A percentile compares a stretch with the other conserved stretches of the same genome.
These are phyloP conservation scores for Cladophialophora chaetospira DNA, from an alignment of 2,329 filamentous ascomycete species.

Conservation along the genomic window DNA sequence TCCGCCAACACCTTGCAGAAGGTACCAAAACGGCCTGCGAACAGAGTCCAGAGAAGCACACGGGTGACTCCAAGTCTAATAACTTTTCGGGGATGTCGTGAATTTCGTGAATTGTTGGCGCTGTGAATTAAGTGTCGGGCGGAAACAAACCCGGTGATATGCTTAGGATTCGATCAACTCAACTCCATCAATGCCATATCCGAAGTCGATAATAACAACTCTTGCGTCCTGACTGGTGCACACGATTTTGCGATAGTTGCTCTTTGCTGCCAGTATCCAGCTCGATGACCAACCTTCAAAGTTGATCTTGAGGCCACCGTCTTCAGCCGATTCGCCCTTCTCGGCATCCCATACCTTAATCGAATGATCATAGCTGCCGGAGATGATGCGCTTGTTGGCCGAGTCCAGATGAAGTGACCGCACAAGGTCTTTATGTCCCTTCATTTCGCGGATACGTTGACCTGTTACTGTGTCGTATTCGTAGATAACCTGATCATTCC, in stretches of 20 bases:
- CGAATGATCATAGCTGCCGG: slow-evolving; percentile 90
- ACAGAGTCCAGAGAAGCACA: background rate
- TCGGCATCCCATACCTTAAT: slow-evolving; percentile 93
- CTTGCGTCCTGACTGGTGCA: slow-evolving; percentile 93
- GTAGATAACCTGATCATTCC: slow-evolving; percentile 93
- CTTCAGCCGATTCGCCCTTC: slow-evolving; percentile 76
- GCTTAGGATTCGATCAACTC: slow-evolving; percentile 50
- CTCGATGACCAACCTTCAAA: slow-evolving; percentile 95
- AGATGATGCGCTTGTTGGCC: slow-evolving; percentile 80
- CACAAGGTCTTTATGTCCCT: slow-evolving; percentile 82
- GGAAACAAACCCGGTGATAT: background rate
- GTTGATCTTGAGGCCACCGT: slow-evolving; percentile 74
- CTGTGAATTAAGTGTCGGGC: slow-evolving; percentile 5
- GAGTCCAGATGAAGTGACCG: slow-evolving; percentile 89
- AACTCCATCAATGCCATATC: slow-evolving; percentile 57
- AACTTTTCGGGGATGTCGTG: slow-evolving; percentile 15
- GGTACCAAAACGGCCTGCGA: background rate
- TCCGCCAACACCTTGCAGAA: slow-evolving; percentile 24
- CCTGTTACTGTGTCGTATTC: slow-evolving; percentile 94
- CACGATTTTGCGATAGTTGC: slow-evolving; percentile 90
- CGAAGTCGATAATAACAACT: slow-evolving; percentile 93
- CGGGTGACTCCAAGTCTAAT: slow-evolving; percentile 4
- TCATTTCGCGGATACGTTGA: slow-evolving; percentile 75
- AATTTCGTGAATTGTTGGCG: slow-evolving; percentile 18
- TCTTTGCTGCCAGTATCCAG: slow-evolving; percentile 96